Evolutionary conservation across 2,329 filamentous ascomycete species (phyloP), one percentile per base, ranked within the genome.

Genomic region (Trichoderma polysporum): DNA sequence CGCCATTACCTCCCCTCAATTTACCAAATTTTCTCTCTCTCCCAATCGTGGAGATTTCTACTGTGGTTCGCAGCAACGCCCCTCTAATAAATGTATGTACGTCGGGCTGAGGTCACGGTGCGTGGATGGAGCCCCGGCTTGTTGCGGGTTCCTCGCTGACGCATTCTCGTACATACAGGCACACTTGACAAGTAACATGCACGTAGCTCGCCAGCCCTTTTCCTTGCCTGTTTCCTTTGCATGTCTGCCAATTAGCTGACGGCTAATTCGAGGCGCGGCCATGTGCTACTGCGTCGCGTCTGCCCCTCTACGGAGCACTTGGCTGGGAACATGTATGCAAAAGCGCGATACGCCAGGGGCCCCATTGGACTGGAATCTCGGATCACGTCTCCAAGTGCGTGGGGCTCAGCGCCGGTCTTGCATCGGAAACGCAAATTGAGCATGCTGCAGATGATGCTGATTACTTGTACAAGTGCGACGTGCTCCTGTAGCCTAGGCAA

Each of bases 261-360:
- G n/a, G 60, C 47, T 41, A 49, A 54, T 63, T 63, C 60, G 60
- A 53, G 60, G 60, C 49, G 60, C 49, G 47, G 37, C 60, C 60
- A 63, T 63, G 60, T 54, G 60, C 60, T 53, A 41, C 59, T 63
- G 60, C 60, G 49, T 54, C 60, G 60, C 60, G 49, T 63, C 35
- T 45, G 60, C 45, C 59, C 59, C 45, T 62, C 59, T 29, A 62
- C 49, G 60, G 60, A 63, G 60, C 60, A 22, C 54, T 17, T 22
- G 25, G 41, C 62, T 60, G 39, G 62, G 62, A 17, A 47, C 7
- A 47, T 31, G 37, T 33, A 49, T 66, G 60, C 60, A 63, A 4
- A 60, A 41, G 37, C 53, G 54, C 47, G 53, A 33, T 49, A 37
- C 22, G 61, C 52, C 63, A 66, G 63, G 63, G 63, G 63, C 33